Evolutionary conservation across 2,329 filamentous ascomycete genomes (phyloP), one percentile per base, ranked within the genome.

Genomic region (Paramyrothecium roridum): DNA sequence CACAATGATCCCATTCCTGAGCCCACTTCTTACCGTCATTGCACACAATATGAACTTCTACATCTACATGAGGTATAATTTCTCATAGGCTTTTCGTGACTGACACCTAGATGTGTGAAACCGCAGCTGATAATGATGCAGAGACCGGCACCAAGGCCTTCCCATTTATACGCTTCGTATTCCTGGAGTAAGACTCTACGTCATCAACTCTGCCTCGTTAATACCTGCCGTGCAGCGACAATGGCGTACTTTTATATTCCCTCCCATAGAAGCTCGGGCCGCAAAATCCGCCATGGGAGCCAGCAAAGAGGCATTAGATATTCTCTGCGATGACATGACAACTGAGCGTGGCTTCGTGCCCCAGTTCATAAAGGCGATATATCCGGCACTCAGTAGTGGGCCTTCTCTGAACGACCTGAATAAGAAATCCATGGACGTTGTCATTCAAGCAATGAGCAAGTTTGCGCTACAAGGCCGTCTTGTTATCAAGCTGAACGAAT

Each of bases 111-210:
- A 19, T 34, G 17, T 33, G 20, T n/a, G n/a, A n/a, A n/a, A 51
- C 26, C 43, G 3, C 43, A 16, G 30, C 50, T 52, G 37, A 43
- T 13, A 6, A 20, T 19, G 21, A 8, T 20, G 11, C 46, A 53
- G 51, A 34, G 45, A 47, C 12, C 20, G n/a, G 21, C 12, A 40
- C 33, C 34, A 20, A 10, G 8, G 20, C 6, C 40, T 53, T 8
- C 51, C 51, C 23, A 47, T 53, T 12, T 53, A 53, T 53, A 53
- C 51, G 13, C 40, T 53, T 19, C 34, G 51, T 8, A 46, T 53
- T 30, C 51, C 51, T 13, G 51, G 51, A 11, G 26, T 45, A 6
- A 17, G 51, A 19, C n/a, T 53, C 13, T 53, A 53, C 22, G 40
- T 53, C 10, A 23, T 53, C 34, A 53, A 53, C 51, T 53, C 51